A percentile compares a stretch with the other conserved stretches of the same genome.
Evolutionary conservation across 306 rosid genomes (phyloP).

Genomic region (Quillaja saponaria): DNA sequence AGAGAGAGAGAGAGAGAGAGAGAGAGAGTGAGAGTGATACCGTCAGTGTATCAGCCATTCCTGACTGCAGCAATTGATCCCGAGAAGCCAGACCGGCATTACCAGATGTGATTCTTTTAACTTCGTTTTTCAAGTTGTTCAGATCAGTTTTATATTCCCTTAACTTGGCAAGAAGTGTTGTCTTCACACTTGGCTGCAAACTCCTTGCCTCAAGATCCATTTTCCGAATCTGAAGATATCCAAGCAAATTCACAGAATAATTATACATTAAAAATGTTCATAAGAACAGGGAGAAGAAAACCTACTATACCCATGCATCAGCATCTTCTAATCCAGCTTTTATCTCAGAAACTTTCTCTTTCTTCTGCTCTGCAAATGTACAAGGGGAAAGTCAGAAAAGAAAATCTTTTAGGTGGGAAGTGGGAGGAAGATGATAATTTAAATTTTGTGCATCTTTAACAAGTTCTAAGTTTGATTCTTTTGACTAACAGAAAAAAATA

Average conservation of each 20-base stretch:
- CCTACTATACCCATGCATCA: slow-evolving; percentile 49
- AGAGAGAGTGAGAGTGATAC: slow-evolving; percentile 31
- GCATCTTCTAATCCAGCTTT: slow-evolving; percentile 62
- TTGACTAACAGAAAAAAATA: slow-evolving; percentile 7
- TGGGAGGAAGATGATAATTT: background rate
- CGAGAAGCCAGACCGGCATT: slow-evolving; percentile 33
- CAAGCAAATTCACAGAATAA: slow-evolving; percentile 19
- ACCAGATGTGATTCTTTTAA: slow-evolving; percentile 43
- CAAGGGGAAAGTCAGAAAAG: slow-evolving; percentile 11
- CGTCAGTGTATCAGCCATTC: slow-evolving; percentile 40
- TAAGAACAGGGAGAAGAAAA: slow-evolving; percentile 3
- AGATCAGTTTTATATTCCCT: slow-evolving; percentile 56
- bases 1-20: background rate
- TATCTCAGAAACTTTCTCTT: slow-evolving; percentile 49
- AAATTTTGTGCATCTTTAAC: background rate
- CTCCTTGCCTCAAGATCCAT: slow-evolving; percentile 79
- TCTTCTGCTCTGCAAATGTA: slow-evolving; percentile 44
- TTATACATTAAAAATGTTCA: background rate
- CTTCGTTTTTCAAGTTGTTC: slow-evolving; percentile 49
- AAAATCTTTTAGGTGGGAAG: background rate
- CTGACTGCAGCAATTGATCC: slow-evolving; percentile 49
- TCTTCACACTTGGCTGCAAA: slow-evolving; percentile 56
- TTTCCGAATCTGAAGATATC: slow-evolving; percentile 47
- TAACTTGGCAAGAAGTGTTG: slow-evolving; percentile 54
- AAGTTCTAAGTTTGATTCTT: background rate